Evolutionary conservation across 768 basidiomycete species (phyloP), one percentile per base, ranked within the genome.

Genomic region (Neoboletus magnificus): DNA sequence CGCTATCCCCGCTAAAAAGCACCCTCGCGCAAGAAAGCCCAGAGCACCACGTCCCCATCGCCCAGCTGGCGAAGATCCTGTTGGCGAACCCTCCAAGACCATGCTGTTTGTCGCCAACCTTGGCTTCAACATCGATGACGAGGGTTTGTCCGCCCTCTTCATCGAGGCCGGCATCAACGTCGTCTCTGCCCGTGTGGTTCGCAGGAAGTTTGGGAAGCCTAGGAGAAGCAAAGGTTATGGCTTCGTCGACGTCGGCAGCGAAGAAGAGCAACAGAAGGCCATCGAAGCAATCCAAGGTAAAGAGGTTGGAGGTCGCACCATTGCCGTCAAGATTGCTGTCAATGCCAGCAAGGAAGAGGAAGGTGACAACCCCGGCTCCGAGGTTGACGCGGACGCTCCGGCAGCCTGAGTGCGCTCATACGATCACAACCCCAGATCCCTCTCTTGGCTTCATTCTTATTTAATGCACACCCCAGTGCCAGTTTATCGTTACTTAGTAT

Each of bases 91-190:
- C 30, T 93, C 91, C 70, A 88, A 88, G 79, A 89, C 81, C 54
- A 85, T 91, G 76, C 80, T 98, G 62, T 98, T 98, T 66, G 94
- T 98, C 64, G 96, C 95, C 76, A 98, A 98, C 79, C 92, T 98
- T 57, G 92, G 93, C 43, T 98, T 98, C 84, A 86, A 76, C 71
- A 84, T 98, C 60, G 91, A 92, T 55, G 95, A 98, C 68, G 87
- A 79, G 30, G 86, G 81, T 50, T 86, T 99, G 61, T 69, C 81
- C 27, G 76, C 83, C 43, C 78, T 97, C 64, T 98, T 99, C 80
- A 89, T 85, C 49, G 89, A 92, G 60, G 91, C 86, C 23, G 91
- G 84, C 60, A 86, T 97, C 76, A 77, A 74, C 40, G 90, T 96
- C 62, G 78, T 81, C 68, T 89, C 88, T 62, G 94, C 95, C 58